Percentiles rank a stretch among this genome's conserved stretches.
Evolutionary conservation across 768 basidiomycete genomes (phyloP).

Genomic region (Rubroboletus pulcherrimus): DNA sequence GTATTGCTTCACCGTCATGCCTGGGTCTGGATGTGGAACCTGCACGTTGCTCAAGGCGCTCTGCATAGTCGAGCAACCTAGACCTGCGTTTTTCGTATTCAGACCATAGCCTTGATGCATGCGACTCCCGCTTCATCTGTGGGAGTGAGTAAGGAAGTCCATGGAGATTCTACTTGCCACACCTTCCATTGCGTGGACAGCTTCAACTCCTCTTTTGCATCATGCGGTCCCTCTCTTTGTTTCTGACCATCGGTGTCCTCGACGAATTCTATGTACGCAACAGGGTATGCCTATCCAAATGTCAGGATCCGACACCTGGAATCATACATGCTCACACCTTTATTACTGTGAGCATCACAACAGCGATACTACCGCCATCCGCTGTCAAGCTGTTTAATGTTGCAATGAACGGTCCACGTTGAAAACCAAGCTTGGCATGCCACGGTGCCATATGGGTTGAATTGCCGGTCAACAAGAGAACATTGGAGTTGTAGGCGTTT

Average conservation of each 20-base stretch:
- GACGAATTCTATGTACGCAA: constrained; percentile 76
- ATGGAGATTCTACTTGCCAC: constrained; percentile 14
- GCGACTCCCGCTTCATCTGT: constrained; percentile 57
- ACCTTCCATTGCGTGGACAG: constrained; percentile 72
- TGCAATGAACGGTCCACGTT: constrained; percentile 59
- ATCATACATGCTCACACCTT: constrained; percentile 42
- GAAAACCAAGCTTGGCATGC: constrained; percentile 86
- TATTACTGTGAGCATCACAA: constrained; percentile 69
- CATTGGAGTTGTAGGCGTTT: constrained; percentile 68
- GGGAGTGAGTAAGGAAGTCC: constrained; percentile 1
- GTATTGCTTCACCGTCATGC: constrained; percentile 37
- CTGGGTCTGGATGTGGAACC: constrained; percentile 41
- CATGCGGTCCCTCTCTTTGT: constrained; percentile 57
- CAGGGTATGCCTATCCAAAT: constrained; percentile 52
- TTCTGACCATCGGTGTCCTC: constrained; percentile 48
- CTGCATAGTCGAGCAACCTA: constrained; percentile 55
- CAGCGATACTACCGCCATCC: constrained; percentile 76
- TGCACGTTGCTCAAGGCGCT: constrained; percentile 59
- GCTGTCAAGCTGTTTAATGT: constrained; percentile 74
- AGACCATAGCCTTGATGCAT: constrained; percentile 53
- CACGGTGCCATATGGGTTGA: constrained; percentile 83
- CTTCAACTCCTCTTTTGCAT: constrained; percentile 63
- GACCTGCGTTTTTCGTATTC: constrained; percentile 55
- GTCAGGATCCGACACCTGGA: neutral
- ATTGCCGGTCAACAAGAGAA: constrained; percentile 74